Evolutionary conservation across 2,329 filamentous ascomycete species (phyloP).

Genomic region (Ophiocordyceps camponoti-saundersi): DNA sequence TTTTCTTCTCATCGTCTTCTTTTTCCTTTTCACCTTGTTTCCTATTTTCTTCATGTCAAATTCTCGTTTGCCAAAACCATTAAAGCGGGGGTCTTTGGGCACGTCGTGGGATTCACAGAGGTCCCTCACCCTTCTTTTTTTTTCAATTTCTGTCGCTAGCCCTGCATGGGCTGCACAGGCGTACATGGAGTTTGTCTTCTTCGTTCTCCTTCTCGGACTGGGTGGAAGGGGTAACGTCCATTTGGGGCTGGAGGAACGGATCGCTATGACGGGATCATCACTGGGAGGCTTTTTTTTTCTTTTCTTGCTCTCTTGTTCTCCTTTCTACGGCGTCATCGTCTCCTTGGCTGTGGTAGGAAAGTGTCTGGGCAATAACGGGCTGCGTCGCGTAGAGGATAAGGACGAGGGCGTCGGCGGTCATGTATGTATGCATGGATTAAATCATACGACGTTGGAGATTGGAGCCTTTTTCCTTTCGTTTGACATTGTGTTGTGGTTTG

Average conservation of each 20-base stretch:
- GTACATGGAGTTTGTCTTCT: neutral
- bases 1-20: neutral
- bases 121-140: neutral
- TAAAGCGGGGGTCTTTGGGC: neutral
- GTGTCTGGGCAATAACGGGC: too few species aligned
- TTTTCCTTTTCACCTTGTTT: neutral
- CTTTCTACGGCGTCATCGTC: too few species aligned
- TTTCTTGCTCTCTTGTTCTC: too few species aligned
- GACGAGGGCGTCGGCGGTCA: too few species aligned
- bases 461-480: too few species aligned
- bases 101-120: neutral
- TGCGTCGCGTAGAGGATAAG: too few species aligned
- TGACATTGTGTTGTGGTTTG: too few species aligned
- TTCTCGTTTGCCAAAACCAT: neutral
- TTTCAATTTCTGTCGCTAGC: neutral
- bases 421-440: too few species aligned
- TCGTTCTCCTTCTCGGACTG: neutral
- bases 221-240: neutral
- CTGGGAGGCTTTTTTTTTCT: too few species aligned
- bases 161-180: neutral
- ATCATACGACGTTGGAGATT: too few species aligned
- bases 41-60: neutral
- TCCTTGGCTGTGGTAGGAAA: too few species aligned
- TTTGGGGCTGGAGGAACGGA: neutral
- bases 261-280: too few species aligned